Conservation (phyloP, 352 stramenopile genomes). For the Detonula confervacea region DNA sequence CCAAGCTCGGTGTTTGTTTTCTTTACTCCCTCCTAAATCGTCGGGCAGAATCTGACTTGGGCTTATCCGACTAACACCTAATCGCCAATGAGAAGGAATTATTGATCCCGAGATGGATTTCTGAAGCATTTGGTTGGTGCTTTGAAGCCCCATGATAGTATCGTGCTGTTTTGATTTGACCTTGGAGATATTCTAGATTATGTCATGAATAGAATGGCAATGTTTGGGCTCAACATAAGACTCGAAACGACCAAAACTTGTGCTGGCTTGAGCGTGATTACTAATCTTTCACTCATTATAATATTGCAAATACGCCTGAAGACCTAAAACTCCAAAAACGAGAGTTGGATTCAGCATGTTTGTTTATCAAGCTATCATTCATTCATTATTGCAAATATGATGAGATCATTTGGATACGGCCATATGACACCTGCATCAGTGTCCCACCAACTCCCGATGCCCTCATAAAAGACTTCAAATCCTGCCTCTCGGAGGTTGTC, state of each 20-base stretch:
- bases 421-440: conserved; percentile 52
- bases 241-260: too few relatives aligned
- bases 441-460: conserved; percentile 63
- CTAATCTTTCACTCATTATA: too few relatives aligned
- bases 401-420: conserved; percentile 63
- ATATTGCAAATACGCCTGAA: too few relatives aligned
- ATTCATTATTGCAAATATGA: conserved; percentile 59
- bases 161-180: neutral
- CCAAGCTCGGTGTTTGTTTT: conserved; percentile 34
- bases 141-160: conserved; percentile 16
- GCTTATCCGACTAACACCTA: neutral
- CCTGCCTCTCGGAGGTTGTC: conserved; percentile 50
- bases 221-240: too few relatives aligned
- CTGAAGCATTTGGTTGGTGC: conserved; percentile 14
- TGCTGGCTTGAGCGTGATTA: too few relatives aligned
- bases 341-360: too few relatives aligned
- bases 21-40: conserved; percentile 20
- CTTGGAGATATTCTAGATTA: neutral
- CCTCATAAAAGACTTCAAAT: conserved; percentile 68
- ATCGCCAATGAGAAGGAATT: conserved; percentile 6
- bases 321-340: too few relatives aligned
- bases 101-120: conserved; percentile 12
- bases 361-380: neutral
- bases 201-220: neutral
- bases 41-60: conserved; percentile 17